Evolutionary conservation across 352 stramenopile species (phyloP), one percentile per base, ranked within the genome.

Genomic region (Phytophthora podocarpi): DNA sequence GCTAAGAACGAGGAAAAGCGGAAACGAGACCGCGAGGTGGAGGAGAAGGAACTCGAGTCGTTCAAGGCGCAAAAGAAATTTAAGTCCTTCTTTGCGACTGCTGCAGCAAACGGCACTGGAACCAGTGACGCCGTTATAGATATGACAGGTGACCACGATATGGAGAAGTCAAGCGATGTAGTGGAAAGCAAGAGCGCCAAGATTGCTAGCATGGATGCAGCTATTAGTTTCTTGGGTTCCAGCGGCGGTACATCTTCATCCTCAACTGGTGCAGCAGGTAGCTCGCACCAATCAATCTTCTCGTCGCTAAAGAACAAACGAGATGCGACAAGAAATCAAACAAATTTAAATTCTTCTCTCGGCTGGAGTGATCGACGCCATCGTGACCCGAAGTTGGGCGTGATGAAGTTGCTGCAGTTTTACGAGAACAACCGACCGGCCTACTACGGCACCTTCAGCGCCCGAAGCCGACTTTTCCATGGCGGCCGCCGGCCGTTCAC

Each of bases 351-450:
- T 16, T 57, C 57, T 18, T 57, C 67, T 3, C 39, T 70, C 4
- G 40, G 50, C n/a, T 94, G 85, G 87, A 87, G 70, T 46, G 64
- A 51, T 34, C 70, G 74, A 7, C 80, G 78, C 13, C 59, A 74
- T 50, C 72, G 82, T 16, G 80, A 95, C 48, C 41, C 71, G 5
- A 82, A 74, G 26, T 67, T 90, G 6, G 87, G 87, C 3, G 49
- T 90, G 13, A 91, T 93, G 80, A 96, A 96, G 76, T 43, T 96
- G 11, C 59, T 96, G 5, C 87, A 96, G 57, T 96, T 95, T 46
- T 74, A 93, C 24, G 87, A 96, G 42, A 96, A 95, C 69, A 59
- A 82, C 27, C 76, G 87, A 6, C 87, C 87, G 7, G 87, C 85
- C 15, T 96, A 89, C 41, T 89, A 86, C 28, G 87, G 87, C 12